Evolutionary conservation across 805 yeast species (phyloP), one percentile per base, ranked within the genome.

Genomic region (Sungouiozyma ichnusensis): DNA sequence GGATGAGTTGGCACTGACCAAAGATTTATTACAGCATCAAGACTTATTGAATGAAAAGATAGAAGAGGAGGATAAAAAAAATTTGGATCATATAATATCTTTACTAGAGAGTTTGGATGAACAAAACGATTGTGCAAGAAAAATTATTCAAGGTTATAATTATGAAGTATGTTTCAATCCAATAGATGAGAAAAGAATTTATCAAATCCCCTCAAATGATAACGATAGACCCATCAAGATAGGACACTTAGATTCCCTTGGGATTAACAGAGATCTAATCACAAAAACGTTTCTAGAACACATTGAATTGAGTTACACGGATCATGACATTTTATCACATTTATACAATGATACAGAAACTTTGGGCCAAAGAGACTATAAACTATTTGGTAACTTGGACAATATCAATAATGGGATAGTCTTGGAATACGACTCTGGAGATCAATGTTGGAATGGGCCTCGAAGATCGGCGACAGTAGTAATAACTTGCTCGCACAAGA

Each of bases 391-490:
- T 3, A 62, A 64, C 15, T 44, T 52, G 46, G 63, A 47, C 40
- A 59, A 52, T 38, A 62, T 51, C 4, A 58, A 57, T 34, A 63
- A 58, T 35, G 64, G 65, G 27, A 42, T 68, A 36, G 48, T 47
- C 16, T 47, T 74, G 24, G 51, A 54, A 24, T 92, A 69, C 55
- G 66, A 60, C 3, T 55, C 67, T 16, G 98, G 98, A 16, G 79
- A 77, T 35, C 74, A 71, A 55, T 92, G 98, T 62, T 90, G 97
- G 96, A 85, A 87, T 58, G 98, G 98, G 0, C 97, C 97, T 4
- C 59, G 66, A 20, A 76, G 98, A 59, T 73, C 81, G 29, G 88
- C 85, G 1, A 63, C 59, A 8, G 79, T 85, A 1, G 66, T 67
- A 17, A 55, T 88, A 42, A 65, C 67, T 15, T 92, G 98, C 63